phyloP scores from a whole-genome alignment of 1,284 basidiomycete genomes.

The Cutaneotrichosporon mucoides region DNA sequence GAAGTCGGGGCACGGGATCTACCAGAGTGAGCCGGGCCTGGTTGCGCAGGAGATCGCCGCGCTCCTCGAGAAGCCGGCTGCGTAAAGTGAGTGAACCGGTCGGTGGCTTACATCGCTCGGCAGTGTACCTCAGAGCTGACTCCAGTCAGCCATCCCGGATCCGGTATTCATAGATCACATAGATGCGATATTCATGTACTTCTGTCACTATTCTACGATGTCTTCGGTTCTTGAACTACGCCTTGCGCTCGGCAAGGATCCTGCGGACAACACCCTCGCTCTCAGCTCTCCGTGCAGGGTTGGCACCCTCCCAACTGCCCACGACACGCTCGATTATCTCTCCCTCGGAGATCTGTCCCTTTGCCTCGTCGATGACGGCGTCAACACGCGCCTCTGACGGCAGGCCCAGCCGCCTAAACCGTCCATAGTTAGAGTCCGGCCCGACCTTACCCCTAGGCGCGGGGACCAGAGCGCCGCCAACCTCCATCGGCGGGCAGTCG shows the following conservation, averaged over 20 bases:
- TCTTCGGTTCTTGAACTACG: neutral
- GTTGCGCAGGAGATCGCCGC: constrained; percentile 37
- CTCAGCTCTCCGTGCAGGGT: constrained; percentile 23
- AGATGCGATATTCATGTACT: no score
- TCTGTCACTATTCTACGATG: neutral
- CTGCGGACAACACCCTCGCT: constrained; percentile 8
- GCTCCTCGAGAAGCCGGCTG: constrained; percentile 47
- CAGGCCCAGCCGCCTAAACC: constrained; percentile 46
- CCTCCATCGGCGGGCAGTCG: constrained; percentile 50
- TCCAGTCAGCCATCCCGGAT: neutral
- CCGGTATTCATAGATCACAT: neutral
- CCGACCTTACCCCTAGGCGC: neutral
- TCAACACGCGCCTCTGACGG: constrained; percentile 39
- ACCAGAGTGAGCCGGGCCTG: constrained; percentile 2
- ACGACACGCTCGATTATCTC: constrained; percentile 39
- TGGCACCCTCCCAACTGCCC: constrained; percentile 24
- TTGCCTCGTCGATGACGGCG: constrained; percentile 40
- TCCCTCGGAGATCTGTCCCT: constrained; percentile 23
- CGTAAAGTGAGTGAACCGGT: neutral
- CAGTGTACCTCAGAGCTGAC: neutral
- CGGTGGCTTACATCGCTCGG: no score
- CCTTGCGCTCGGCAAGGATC: neutral
- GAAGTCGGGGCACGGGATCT: constrained; percentile 2
- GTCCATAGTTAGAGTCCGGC: constrained; percentile 41
- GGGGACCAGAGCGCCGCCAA: neutral